phyloP scores from a whole-genome alignment of 208 protist genomes.

The Trichomonas gallinae region DNA sequence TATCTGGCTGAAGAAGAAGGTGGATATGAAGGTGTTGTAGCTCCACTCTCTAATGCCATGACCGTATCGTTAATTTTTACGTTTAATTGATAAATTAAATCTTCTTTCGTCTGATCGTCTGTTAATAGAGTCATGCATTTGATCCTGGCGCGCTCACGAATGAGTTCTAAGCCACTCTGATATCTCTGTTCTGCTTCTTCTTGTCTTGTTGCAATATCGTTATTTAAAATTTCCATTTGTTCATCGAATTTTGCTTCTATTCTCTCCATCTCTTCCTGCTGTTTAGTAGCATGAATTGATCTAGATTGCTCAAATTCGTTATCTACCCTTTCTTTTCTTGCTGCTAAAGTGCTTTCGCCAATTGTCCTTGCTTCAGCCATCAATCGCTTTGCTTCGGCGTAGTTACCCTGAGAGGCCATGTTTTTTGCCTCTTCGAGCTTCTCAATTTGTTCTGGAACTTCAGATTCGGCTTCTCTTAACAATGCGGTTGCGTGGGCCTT shows the following conservation, averaged over 20 bases:
- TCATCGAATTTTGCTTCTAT: background rate
- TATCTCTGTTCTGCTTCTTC: background rate
- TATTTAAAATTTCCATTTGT: background rate
- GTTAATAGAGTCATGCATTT: background rate
- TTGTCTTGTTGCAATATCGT: background rate
- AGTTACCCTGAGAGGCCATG: background rate
- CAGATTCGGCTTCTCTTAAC: background rate
- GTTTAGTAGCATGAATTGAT: background rate
- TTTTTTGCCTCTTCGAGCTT: background rate
- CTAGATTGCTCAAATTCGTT: background rate
- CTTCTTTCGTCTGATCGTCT: background rate
- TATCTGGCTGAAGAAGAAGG: background rate
- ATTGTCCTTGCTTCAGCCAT: background rate
- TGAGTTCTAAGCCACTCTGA: background rate
- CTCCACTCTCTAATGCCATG: background rate
- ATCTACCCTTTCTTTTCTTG: background rate
- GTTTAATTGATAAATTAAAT: background rate
- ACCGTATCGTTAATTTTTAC: background rate
- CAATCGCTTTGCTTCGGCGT: background rate
- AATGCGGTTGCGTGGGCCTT: background rate
- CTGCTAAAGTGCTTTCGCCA: background rate
- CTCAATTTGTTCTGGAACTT: conserved; percentile 16
- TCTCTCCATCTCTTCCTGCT: background rate
- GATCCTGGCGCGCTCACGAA: background rate
- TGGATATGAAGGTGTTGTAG: background rate